These are phyloP conservation scores for Claviceps humidiphila DNA, from an alignment of 2,329 filamentous ascomycete genomes.

Conservation along the genomic window DNA sequence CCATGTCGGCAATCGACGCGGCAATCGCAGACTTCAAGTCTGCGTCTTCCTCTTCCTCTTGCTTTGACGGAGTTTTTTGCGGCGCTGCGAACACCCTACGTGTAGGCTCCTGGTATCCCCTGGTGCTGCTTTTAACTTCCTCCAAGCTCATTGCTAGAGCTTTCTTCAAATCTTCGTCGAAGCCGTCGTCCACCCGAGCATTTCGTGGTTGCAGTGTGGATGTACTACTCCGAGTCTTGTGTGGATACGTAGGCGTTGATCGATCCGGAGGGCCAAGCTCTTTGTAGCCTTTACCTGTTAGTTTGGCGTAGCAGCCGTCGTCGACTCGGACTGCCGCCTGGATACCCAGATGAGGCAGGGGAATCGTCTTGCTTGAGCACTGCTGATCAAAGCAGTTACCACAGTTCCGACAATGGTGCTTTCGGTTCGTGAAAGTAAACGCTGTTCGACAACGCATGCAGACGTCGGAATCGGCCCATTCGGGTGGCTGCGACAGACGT, in stretches of 20 bases:
- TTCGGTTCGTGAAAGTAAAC: conserved; percentile 96
- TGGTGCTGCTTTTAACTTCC: conserved; percentile 65
- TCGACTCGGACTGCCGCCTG: conserved; percentile 84
- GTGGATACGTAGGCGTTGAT: conserved; percentile 31
- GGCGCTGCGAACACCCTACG: conserved; percentile 24
- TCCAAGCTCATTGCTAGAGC: conserved; percentile 95
- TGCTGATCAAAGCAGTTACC: conserved; percentile 95
- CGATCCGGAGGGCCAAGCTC: conserved; percentile 29
- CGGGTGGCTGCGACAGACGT: conserved; percentile 53
- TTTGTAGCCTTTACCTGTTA: conserved; percentile 55
- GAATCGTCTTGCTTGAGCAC: conserved; percentile 79
- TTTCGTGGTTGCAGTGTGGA: conserved; percentile 76
- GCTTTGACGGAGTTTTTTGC: conserved; percentile 19
- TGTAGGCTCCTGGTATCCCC: conserved; percentile 55
- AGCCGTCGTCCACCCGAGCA: conserved; percentile 76
- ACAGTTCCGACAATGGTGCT: conserved; percentile 96
- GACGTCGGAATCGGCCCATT: conserved; percentile 96
- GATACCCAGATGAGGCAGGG: conserved; percentile 86
- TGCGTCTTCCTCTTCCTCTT: conserved; percentile 74
- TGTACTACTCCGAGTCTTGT: conserved; percentile 50
- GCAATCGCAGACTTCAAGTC: conserved; percentile 92
- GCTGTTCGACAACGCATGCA: conserved; percentile 94
- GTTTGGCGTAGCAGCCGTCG: conserved; percentile 84
- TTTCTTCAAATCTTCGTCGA: conserved; percentile 88
- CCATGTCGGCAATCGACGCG: conserved; percentile 90